These are phyloP conservation scores for Cyclocybe aegerita DNA, from an alignment of 768 basidiomycete genomes.

Conservation along the genomic window DNA sequence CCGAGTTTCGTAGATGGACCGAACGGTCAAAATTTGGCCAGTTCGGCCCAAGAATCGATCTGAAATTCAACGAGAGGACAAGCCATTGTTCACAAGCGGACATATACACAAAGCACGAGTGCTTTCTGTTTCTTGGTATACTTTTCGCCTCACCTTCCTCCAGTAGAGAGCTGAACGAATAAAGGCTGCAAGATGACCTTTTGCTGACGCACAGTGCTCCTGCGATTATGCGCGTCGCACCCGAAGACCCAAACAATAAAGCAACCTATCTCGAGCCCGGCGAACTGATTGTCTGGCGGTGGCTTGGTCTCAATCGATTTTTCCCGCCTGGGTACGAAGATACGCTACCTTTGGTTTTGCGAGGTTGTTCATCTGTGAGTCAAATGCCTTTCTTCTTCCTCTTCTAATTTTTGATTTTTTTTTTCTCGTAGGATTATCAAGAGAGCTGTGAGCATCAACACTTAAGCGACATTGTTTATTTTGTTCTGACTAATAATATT, in stretches of 20 bases:
- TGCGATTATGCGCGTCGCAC: slow-evolving; percentile 38
- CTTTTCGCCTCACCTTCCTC: background rate
- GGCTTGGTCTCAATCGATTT: slow-evolving; percentile 66
- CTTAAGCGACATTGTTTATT: background rate
- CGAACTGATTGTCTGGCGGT: slow-evolving; percentile 61
- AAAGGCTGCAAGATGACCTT: slow-evolving; percentile 58
- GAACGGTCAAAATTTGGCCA: slow-evolving; percentile 75
- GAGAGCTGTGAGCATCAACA: slow-evolving; percentile 60
- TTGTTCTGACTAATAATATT: background rate
- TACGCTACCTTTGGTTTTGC: slow-evolving; percentile 34
- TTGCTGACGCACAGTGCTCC: slow-evolving; percentile 55
- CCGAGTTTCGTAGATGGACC: slow-evolving; percentile 53
- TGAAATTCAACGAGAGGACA: slow-evolving; percentile 61
- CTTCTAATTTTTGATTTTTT: background rate
- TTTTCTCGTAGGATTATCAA: slow-evolving; percentile 59
- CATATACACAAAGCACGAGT: slow-evolving; percentile 66
- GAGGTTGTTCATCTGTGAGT: slow-evolving; percentile 64
- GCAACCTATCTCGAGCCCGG: slow-evolving; percentile 41
- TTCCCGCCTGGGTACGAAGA: slow-evolving; percentile 47
- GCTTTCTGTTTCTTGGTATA: slow-evolving; percentile 63
- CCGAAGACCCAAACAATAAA: slow-evolving; percentile 21
- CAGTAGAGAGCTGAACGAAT: background rate
- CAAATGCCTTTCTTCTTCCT: background rate
- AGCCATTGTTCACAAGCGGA: slow-evolving; percentile 71
- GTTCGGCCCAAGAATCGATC: slow-evolving; percentile 38